Percentiles rank a stretch among this genome's conserved stretches.
These are phyloP conservation scores for Fusarium fujikuroi DNA, from an alignment of 2,329 filamentous ascomycete genomes.

Conservation along the genomic window DNA sequence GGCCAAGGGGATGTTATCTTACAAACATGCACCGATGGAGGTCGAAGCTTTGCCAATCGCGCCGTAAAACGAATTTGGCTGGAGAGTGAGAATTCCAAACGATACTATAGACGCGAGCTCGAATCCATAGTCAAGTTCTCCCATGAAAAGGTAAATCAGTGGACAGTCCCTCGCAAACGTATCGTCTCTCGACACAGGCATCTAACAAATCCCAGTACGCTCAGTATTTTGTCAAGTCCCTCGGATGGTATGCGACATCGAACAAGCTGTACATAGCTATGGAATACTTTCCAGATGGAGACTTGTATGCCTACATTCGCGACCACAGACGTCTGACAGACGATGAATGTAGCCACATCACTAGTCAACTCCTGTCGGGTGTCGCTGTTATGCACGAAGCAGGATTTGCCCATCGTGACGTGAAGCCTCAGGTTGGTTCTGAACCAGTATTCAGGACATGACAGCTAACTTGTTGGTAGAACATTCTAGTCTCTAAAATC, in stretches of 20 bases:
- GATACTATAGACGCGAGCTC: neutral
- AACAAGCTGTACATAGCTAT: neutral
- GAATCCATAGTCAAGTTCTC: neutral
- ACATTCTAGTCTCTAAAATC: neutral
- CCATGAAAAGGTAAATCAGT: neutral
- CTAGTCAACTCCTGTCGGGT: neutral
- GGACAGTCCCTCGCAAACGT: rapidly evolving
- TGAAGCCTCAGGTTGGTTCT: neutral
- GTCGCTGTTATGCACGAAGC: neutral
- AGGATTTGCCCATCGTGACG: neutral
- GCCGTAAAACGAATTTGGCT: neutral
- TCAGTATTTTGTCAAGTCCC: neutral
- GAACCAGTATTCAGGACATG: rapidly evolving
- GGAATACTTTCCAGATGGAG: neutral
- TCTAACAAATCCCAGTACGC: neutral
- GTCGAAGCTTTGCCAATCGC: neutral
- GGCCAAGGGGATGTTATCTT: neutral
- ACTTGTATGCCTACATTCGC: neutral
- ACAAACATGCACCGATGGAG: neutral
- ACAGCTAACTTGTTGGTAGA: neutral
- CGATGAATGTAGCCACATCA: neutral
- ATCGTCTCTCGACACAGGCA: rapidly evolving
- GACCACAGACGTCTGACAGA: neutral
- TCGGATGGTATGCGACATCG: neutral
- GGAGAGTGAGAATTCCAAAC: neutral